Conservation (phyloP, 495 filamentous ascomycete genomes). For the Neurospora sp. region DNA sequence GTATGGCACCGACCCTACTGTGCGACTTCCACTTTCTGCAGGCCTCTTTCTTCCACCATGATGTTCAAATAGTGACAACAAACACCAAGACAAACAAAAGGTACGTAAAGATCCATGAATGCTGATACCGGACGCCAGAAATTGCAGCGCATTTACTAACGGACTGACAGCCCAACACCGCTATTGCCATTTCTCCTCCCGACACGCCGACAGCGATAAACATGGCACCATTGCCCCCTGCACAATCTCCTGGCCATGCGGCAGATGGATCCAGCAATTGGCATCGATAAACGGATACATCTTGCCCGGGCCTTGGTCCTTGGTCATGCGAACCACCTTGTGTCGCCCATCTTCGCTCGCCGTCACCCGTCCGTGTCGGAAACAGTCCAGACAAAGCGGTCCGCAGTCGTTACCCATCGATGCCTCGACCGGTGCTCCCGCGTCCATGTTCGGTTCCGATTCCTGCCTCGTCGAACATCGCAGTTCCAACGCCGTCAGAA, state of each 20-base stretch:
- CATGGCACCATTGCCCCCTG: not conserved
- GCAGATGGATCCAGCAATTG: not conserved
- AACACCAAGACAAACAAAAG: no score
- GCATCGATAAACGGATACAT: not conserved
- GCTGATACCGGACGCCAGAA: no score
- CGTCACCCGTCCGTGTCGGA: not conserved
- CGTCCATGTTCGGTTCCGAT: not conserved
- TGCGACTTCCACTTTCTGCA: no score
- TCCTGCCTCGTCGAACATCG: not conserved
- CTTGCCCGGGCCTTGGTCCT: not conserved
- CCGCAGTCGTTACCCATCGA: not conserved
- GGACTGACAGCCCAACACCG: no score
- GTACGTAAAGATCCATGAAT: no score
- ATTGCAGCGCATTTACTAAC: no score
- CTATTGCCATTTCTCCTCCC: not conserved
- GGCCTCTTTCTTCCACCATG: no score
- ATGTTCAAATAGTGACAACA: no score
- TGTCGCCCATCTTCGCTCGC: not conserved
- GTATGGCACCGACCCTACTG: no score
- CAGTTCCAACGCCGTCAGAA: not conserved
- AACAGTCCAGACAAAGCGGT: not conserved
- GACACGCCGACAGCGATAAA: not conserved
- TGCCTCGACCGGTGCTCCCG: not conserved
- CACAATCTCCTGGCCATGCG: not conserved
- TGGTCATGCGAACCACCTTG: not conserved